Base-by-base conservation (phyloP, 257 asterid genomes). In the Lycium barbarum region DNA sequence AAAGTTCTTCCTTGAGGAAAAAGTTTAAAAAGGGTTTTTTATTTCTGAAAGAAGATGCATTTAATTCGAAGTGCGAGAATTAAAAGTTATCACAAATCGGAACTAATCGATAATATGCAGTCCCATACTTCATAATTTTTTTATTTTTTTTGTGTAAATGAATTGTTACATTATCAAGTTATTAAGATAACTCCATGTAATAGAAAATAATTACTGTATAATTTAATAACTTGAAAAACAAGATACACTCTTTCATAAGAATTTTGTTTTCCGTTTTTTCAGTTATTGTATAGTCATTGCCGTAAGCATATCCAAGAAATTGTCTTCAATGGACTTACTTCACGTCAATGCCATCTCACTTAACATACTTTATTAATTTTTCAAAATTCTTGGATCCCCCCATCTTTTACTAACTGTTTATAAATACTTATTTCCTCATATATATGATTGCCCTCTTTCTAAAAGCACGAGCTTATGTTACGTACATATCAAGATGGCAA, bases 321-420 rank as follows among this genome's bases (percentile, higher is more conserved):
- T 74, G 85, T 43, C 6, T 40, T 40, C 78, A 78, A 81, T 43
- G 62, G 15, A 78, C 51, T 83, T 84, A 17, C 90, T 86, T 87
- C 89, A 90, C 94, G 94, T 84, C 35, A 88, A 84, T 71, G 79
- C 85, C 61, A 65, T 53, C 87, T 73, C 47, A 84, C 12, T 40
- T 9, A 57, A 7, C 55, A 53, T 49, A 5, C 49, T 49, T 45
- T 71, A 66, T 15, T 18, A 5, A 12, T 49, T 59, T 63, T 33
- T 73, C 6, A 2, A 18, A 73, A 40, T 40, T 40, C 33, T 72
- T 72, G 80, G 45, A 72, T 9, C 47, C 33, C n/a, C n/a, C n/a
- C n/a, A n/a, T n/a, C n/a, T n/a, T n/a, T n/a, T n/a, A 14, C 6
- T 22, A 57, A 26, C 66, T 33, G 18, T 6, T 67, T 20, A 20